Evolutionary conservation across 257 asterid species (phyloP).

Genomic region (Solanum ossicruentum): DNA sequence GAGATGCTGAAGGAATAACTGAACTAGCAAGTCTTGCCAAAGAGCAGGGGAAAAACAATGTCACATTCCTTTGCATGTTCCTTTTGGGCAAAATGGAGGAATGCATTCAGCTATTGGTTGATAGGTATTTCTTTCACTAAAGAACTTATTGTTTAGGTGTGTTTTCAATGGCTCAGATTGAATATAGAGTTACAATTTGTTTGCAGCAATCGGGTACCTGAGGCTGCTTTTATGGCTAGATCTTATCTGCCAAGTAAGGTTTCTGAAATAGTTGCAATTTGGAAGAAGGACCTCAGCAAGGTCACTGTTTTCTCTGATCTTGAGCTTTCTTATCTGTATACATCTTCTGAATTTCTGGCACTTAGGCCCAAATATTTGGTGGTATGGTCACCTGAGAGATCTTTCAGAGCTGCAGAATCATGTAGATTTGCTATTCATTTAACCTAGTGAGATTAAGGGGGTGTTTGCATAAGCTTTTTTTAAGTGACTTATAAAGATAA

Average conservation of each 20-base stretch:
- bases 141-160: background rate
- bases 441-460: background rate
- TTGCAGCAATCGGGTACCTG: slow-evolving; percentile 97
- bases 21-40: slow-evolving; percentile 68
- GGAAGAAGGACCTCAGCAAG: slow-evolving; percentile 95
- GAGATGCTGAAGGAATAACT: slow-evolving; percentile 71
- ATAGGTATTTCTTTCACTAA: slow-evolving; percentile 36
- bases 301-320: slow-evolving; percentile 11
- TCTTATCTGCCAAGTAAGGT: slow-evolving; percentile 98
- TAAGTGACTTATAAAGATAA: no score
- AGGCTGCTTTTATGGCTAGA: slow-evolving; percentile 99
- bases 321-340: background rate
- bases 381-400: background rate
- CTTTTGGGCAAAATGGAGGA: slow-evolving; percentile 92
- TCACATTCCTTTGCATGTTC: slow-evolving; percentile 85
- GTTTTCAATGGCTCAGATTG: background rate
- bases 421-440: background rate
- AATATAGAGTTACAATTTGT: slow-evolving; percentile 6
- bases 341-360: background rate
- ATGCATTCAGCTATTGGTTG: slow-evolving; percentile 88
- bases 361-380: background rate
- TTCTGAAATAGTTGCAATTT: slow-evolving; percentile 79
- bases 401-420: background rate
- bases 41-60: slow-evolving; percentile 92
- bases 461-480: no score